These are phyloP conservation scores for Xylaria sp. DNA, from an alignment of 495 filamentous ascomycete species.

Conservation along the genomic window DNA sequence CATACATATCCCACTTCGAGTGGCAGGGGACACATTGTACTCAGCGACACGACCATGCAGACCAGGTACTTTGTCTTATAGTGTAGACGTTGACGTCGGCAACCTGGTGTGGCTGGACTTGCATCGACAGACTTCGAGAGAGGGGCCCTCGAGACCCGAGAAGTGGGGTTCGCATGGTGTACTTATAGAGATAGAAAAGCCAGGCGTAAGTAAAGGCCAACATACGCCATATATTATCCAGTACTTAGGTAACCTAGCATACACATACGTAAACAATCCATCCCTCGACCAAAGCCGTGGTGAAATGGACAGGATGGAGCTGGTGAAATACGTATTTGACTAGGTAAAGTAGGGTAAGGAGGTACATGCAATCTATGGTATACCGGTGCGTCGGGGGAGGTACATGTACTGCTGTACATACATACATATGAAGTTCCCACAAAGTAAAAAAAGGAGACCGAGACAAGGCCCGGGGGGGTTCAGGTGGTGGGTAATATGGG, in stretches of 20 bases:
- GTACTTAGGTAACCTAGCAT: too few relatives aligned
- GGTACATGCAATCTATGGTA: background rate
- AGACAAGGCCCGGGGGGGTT: slow-evolving; percentile 14
- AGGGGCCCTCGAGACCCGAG: background rate
- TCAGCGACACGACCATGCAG: slow-evolving; percentile 9
- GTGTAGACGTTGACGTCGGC: background rate
- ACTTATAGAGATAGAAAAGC: background rate
- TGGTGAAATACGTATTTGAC: too few relatives aligned
- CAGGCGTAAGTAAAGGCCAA: background rate
- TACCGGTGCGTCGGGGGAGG: background rate
- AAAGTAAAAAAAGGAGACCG: slow-evolving; percentile 29
- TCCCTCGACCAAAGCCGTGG: background rate
- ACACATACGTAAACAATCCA: too few relatives aligned
- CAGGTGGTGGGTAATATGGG: slow-evolving; percentile 14
- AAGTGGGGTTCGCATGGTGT: background rate
- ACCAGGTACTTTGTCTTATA: slow-evolving; percentile 6
- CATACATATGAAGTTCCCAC: slow-evolving; percentile 5
- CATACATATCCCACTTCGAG: background rate
- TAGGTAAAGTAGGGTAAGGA: too few relatives aligned
- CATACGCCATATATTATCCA: too few relatives aligned
- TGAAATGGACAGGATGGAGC: too few relatives aligned
- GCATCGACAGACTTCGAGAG: background rate
- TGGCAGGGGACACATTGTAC: slow-evolving; percentile 8
- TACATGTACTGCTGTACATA: background rate
- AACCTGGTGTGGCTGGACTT: background rate